Evolutionary conservation across 1,284 basidiomycete genomes (phyloP).

Genomic region (Ceraceosorus bombacis): DNA sequence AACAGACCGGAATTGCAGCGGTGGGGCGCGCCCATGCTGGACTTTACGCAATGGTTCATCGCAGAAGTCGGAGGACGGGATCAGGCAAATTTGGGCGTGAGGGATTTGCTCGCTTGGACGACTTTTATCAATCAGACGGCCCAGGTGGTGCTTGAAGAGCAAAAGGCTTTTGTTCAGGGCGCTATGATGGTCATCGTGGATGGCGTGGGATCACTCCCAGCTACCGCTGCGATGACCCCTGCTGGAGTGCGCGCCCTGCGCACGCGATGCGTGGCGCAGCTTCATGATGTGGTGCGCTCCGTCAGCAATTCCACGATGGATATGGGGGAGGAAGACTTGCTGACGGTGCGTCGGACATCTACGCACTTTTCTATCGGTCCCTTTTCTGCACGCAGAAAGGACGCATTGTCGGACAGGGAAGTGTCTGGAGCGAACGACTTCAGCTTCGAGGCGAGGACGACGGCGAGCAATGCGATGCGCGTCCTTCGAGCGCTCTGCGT

Average conservation of each 20-base stretch:
- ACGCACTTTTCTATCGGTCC: conserved; percentile 61
- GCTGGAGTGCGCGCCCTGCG: conserved; percentile 65
- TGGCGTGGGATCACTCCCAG: conserved; percentile 47
- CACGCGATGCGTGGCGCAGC: conserved; percentile 31
- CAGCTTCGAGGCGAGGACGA: conserved; percentile 81
- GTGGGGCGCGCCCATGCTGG: conserved; percentile 64
- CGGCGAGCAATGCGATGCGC: conserved; percentile 78
- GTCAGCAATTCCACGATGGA: conserved; percentile 18
- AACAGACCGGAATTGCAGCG: conserved; percentile 49
- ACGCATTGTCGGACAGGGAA: conserved; percentile 52
- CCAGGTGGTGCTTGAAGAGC: conserved; percentile 15
- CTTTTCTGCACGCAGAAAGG: conserved; percentile 60
- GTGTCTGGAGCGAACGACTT: conserved; percentile 52
- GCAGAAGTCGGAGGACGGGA: conserved; percentile 59
- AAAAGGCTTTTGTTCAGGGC: conserved; percentile 49
- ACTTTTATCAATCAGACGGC: conserved; percentile 68
- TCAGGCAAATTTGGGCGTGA: conserved; percentile 54
- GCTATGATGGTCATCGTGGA: conserved; percentile 50
- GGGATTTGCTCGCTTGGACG: conserved; percentile 92
- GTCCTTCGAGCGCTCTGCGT: conserved; percentile 85
- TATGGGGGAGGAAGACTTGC: conserved; percentile 49
- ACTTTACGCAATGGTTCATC: conserved; percentile 76
- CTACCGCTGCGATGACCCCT: conserved; percentile 50
- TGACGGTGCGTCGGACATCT: conserved; percentile 44
- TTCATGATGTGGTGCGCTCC: conserved; percentile 49